Percentiles rank a stretch among this genome's conserved stretches.
Evolutionary conservation across 192 early-diverging fungal species (phyloP).

Genomic region (Paraglomus brasilianum): DNA sequence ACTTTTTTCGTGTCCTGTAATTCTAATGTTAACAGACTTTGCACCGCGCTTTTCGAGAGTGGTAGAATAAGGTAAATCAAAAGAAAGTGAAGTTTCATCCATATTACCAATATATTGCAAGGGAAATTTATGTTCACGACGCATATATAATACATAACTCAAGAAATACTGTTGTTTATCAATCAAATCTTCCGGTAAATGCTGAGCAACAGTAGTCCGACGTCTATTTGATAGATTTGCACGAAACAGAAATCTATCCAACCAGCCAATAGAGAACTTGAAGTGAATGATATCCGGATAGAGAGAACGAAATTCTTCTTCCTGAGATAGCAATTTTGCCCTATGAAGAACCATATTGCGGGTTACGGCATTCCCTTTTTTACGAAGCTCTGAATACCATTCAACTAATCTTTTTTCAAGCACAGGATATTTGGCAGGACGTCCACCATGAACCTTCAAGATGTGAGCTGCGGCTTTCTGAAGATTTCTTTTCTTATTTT

Average conservation of each 20-base stretch:
- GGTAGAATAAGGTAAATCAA: background rate
- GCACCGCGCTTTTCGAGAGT: slow-evolving; percentile 5
- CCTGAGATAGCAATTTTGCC: background rate
- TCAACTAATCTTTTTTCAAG: background rate
- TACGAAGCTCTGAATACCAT: background rate
- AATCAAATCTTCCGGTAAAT: slow-evolving; percentile 18
- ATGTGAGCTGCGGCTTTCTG: too few relatives aligned
- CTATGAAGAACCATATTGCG: background rate
- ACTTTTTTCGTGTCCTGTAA: slow-evolving; percentile 9
- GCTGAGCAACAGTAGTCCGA: background rate
- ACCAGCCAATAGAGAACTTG: slow-evolving; percentile 10
- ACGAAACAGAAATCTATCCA: slow-evolving; percentile 3
- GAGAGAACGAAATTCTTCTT: background rate
- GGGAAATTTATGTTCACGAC: slow-evolving; percentile 2
- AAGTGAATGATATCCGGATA: background rate
- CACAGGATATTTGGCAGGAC: background rate
- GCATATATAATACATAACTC: slow-evolving; percentile 11
- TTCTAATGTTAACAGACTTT: slow-evolving; percentile 1
- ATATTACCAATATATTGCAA: slow-evolving; percentile 22
- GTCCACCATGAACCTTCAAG: background rate
- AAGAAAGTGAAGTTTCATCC: slow-evolving; percentile 5
- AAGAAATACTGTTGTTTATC: slow-evolving; percentile 2
- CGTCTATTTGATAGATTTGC: background rate
- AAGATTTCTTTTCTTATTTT: background rate
- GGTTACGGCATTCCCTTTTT: background rate